Evolutionary conservation across 2,329 filamentous ascomycete species (phyloP).

Genomic region (Bipolaris victoriae): DNA sequence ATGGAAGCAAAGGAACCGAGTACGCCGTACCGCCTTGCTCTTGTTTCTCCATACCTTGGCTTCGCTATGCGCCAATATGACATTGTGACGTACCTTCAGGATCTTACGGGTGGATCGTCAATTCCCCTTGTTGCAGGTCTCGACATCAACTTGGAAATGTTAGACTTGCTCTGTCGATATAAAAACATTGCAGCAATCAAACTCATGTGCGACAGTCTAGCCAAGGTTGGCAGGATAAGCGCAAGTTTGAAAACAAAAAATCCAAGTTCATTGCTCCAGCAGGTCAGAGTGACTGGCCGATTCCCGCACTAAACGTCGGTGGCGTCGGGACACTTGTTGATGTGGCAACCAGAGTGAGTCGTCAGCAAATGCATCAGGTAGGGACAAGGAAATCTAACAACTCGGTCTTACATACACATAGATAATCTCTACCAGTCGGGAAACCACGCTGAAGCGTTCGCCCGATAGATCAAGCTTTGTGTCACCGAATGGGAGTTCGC

Average conservation of each 20-base stretch:
- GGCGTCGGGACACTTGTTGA: slow-evolving; percentile 67
- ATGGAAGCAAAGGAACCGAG: slow-evolving; percentile 48
- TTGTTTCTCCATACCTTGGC: slow-evolving; percentile 51
- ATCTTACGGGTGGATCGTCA: slow-evolving; percentile 47
- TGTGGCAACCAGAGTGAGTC: slow-evolving; percentile 60
- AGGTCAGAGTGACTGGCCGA: slow-evolving; percentile 54
- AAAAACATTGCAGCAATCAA: slow-evolving; percentile 49
- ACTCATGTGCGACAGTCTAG: slow-evolving; percentile 49
- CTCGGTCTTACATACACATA: slow-evolving; percentile 51
- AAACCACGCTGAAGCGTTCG: slow-evolving; percentile 56
- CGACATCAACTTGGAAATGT: slow-evolving; percentile 53
- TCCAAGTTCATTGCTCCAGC: slow-evolving; percentile 50
- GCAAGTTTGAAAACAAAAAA: slow-evolving; percentile 47
- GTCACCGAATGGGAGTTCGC: slow-evolving; percentile 63
- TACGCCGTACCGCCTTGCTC: slow-evolving; percentile 48
- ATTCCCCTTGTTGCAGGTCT: slow-evolving; percentile 53
- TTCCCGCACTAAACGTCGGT: slow-evolving; percentile 65
- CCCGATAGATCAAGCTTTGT: slow-evolving; percentile 59
- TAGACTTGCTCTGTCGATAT: slow-evolving; percentile 45
- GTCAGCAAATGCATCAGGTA: not conserved
- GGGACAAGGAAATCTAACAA: slow-evolving; percentile 11
- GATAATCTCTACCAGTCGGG: slow-evolving; percentile 58
- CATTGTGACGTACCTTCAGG: slow-evolving; percentile 46
- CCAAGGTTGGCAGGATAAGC: slow-evolving; percentile 51
- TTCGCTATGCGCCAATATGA: slow-evolving; percentile 49